A percentile compares a stretch with the other conserved stretches of the same genome.
phyloP scores from a whole-genome alignment of 139 green algal genomes.

The Chlamydomonas incerta region DNA sequence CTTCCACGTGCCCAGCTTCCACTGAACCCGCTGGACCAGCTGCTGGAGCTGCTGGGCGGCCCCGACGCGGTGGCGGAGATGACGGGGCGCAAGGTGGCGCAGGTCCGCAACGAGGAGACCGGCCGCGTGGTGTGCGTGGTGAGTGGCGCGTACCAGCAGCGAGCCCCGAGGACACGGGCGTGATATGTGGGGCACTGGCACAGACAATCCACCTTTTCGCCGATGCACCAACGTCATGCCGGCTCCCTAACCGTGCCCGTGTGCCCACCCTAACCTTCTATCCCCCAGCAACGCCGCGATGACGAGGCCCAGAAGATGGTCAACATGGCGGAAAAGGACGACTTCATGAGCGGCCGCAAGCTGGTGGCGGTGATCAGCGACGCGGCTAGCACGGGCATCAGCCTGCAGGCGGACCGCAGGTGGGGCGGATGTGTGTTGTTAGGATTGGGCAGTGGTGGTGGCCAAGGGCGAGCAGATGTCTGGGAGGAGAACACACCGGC shows the following conservation, averaged over 20 bases:
- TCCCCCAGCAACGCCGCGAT: slow-evolving; percentile 35
- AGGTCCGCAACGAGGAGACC: background rate
- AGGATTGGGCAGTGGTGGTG: too few species aligned
- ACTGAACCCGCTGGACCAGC: slow-evolving; percentile 69
- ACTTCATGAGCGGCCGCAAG: slow-evolving; percentile 73
- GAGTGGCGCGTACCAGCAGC: too few species aligned
- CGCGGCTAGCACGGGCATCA: slow-evolving; percentile 85
- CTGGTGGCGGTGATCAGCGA: slow-evolving; percentile 80
- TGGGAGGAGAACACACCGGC: too few species aligned
- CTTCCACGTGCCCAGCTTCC: slow-evolving; percentile 54
- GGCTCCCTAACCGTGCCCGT: too few species aligned
- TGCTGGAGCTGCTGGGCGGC: slow-evolving; percentile 73
- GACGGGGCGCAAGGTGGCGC: slow-evolving; percentile 72
- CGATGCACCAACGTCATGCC: too few species aligned
- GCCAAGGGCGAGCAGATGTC: too few species aligned
- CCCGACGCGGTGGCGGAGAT: slow-evolving; percentile 76
- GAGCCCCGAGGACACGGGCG: too few species aligned
- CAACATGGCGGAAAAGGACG: slow-evolving; percentile 76
- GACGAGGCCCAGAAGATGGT: slow-evolving; percentile 54
- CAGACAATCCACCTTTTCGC: too few species aligned
- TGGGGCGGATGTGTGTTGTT: slow-evolving; percentile 12
- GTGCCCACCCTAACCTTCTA: too few species aligned
- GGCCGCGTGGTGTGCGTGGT: slow-evolving; percentile 55
- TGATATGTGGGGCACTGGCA: too few species aligned
- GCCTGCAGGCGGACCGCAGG: slow-evolving; percentile 80